These are phyloP conservation scores for Kazachstania bromeliacearum DNA, from an alignment of 805 yeast genomes.

Conservation along the genomic window DNA sequence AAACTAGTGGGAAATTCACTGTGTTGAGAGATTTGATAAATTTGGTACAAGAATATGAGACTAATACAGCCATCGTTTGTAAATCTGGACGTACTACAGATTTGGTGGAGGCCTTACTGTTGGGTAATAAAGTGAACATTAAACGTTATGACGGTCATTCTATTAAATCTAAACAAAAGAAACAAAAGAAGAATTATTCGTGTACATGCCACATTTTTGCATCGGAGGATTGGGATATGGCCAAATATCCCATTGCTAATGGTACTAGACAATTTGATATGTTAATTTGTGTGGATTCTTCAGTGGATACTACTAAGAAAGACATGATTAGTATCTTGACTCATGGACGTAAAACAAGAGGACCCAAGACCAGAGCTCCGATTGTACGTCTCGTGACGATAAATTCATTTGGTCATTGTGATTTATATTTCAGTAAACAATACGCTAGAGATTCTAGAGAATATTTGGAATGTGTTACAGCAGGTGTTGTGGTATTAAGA, in stretches of 20 bases:
- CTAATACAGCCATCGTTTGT: conserved; percentile 62
- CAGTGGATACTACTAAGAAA: conserved; percentile 36
- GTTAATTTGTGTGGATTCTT: conserved; percentile 54
- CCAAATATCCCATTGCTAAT: conserved; percentile 15
- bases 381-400: conserved; percentile 63
- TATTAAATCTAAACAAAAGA: conserved; percentile 37
- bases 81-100: conserved; percentile 63
- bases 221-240: conserved; percentile 20
- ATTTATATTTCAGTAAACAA: conserved; percentile 37
- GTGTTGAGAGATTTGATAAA: conserved; percentile 56
- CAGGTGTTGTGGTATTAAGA: conserved; percentile 73
- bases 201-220: conserved; percentile 39
- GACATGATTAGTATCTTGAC: conserved; percentile 27
- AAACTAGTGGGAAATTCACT: conserved; percentile 76
- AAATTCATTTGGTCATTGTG: conserved; percentile 78
- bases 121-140: conserved; percentile 50
- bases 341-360: conserved; percentile 22
- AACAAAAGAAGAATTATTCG: conserved; percentile 22
- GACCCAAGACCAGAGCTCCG: conserved; percentile 35
- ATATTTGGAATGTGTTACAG: conserved; percentile 58
- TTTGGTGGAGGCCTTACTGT: conserved; percentile 57
- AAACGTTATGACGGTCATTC: conserved; percentile 55
- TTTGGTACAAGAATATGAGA: conserved; percentile 37
- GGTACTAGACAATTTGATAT: conserved; percentile 39
- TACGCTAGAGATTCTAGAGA: conserved; percentile 28